phyloP scores from a whole-genome alignment of 345 rosid species.

The Luvunga scandens region DNA sequence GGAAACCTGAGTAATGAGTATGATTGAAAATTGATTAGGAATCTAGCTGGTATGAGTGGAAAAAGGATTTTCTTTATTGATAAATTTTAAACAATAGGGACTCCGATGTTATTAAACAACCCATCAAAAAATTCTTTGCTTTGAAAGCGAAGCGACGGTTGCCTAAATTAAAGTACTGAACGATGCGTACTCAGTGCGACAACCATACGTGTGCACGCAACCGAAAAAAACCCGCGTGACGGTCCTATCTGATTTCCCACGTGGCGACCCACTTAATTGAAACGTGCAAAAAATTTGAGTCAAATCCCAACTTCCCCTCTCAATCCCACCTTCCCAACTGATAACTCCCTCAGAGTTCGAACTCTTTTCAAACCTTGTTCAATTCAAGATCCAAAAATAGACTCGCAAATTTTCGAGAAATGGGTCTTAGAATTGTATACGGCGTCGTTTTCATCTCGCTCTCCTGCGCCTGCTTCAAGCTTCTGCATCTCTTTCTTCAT shows the following conservation, averaged over 20 bases:
- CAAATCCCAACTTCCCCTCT: neutral
- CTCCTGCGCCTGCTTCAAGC: conserved; percentile 60
- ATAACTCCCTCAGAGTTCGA: neutral
- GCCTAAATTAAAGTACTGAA: no score
- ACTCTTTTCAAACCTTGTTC: neutral
- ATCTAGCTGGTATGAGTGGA: no score
- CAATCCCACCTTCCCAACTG: neutral
- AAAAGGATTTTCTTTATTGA: no score
- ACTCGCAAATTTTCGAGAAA: neutral
- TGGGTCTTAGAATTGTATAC: conserved; percentile 43
- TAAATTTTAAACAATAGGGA: no score
- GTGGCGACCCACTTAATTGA: neutral
- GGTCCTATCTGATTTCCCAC: neutral
- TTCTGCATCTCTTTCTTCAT: conserved; percentile 50
- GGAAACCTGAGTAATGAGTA: no score
- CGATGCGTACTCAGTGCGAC: neutral
- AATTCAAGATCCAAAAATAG: neutral
- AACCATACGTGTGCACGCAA: neutral
- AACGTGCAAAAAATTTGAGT: neutral
- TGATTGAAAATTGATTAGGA: no score
- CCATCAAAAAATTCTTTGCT: neutral
- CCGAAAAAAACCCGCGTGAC: neutral
- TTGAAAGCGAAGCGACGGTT: neutral
- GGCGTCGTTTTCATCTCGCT: conserved; percentile 45
- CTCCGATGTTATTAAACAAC: no score